These are phyloP conservation scores for Aspergillus neotritici DNA, from an alignment of 2,329 filamentous ascomycete species.

Conservation along the genomic window DNA sequence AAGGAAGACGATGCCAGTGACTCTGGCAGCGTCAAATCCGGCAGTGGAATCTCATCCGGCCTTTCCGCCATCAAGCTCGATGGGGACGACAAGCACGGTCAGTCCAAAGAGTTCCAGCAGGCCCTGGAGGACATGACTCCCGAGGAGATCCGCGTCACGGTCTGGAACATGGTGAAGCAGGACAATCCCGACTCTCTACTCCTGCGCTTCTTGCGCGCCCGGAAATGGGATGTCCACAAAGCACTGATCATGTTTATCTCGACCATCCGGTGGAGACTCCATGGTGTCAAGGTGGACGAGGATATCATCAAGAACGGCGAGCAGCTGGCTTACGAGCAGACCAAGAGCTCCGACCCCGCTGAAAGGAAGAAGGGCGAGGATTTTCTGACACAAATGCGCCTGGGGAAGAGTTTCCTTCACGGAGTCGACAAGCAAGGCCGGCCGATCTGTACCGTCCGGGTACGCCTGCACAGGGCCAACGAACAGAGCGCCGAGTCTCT, in stretches of 20 bases:
- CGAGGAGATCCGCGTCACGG: slow-evolving; percentile 69
- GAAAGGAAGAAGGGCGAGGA: slow-evolving; percentile 66
- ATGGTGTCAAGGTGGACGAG: slow-evolving; percentile 81
- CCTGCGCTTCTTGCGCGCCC: slow-evolving; percentile 76
- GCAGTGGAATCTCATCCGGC: slow-evolving; percentile 35
- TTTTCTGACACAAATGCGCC: slow-evolving; percentile 74
- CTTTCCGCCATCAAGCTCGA: slow-evolving; percentile 40
- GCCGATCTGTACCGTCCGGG: slow-evolving; percentile 81
- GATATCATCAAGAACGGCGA: slow-evolving; percentile 79
- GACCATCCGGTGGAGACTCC: slow-evolving; percentile 84
- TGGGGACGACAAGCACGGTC: slow-evolving; percentile 85
- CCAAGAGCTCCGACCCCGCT: slow-evolving; percentile 53
- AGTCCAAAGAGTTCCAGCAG: slow-evolving; percentile 78
- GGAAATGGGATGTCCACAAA: slow-evolving; percentile 93
- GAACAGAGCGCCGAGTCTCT: slow-evolving; percentile 77
- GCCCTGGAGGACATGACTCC: slow-evolving; percentile 71
- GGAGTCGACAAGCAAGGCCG: slow-evolving; percentile 77
- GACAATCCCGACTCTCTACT: slow-evolving; percentile 85
- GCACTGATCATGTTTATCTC: slow-evolving; percentile 91
- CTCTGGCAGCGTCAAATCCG: slow-evolving; percentile 28
- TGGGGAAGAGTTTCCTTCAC: slow-evolving; percentile 92
- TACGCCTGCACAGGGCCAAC: slow-evolving; percentile 71
- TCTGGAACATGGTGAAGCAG: slow-evolving; percentile 94
- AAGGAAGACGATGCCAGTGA: slow-evolving; percentile 45
- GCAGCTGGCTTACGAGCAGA: slow-evolving; percentile 56